phyloP scores from a whole-genome alignment of 148 eudicot species.

The Diospyros kaki region DNA sequence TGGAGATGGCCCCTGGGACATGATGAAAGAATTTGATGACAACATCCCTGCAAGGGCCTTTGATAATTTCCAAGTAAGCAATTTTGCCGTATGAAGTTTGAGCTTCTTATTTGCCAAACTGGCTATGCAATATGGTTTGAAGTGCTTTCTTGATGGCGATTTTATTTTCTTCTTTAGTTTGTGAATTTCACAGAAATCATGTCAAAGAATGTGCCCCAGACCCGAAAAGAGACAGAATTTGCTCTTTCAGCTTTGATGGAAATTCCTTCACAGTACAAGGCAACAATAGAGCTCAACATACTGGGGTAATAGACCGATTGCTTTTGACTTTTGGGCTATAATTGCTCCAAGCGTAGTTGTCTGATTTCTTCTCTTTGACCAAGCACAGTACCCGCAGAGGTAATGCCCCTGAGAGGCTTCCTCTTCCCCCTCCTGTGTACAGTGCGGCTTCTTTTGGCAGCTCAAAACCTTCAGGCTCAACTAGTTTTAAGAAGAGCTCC shows the following conservation, averaged over 20 bases:
- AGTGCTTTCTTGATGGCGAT: constrained; percentile 5
- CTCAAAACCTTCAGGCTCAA: constrained; percentile 40
- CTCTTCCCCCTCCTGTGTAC: constrained; percentile 75
- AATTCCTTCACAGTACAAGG: constrained; percentile 89
- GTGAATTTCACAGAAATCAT: constrained; percentile 91
- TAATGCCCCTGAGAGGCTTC: constrained; percentile 48
- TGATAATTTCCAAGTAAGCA: constrained; percentile 88
- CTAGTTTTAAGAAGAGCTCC: constrained; percentile 41
- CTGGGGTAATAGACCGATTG: constrained; percentile 52
- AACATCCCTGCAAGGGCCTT: constrained; percentile 90
- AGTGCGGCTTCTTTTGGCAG: constrained; percentile 37
- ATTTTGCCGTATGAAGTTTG: not conserved
- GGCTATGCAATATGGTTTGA: not conserved
- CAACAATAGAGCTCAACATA: constrained; percentile 72
- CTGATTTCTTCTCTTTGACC: constrained; percentile 14
- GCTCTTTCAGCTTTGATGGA: constrained; percentile 92
- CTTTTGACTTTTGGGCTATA: constrained; percentile 1
- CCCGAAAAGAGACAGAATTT: constrained; percentile 87
- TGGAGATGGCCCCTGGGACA: constrained; percentile 99
- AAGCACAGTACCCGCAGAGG: constrained; percentile 57
- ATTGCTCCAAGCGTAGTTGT: constrained; percentile 1
- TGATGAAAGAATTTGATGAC: constrained; percentile 96
- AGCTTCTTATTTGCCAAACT: not conserved
- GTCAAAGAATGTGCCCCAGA: constrained; percentile 59
- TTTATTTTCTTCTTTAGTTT: constrained; percentile 43